Conservation (phyloP, 225 moss, liverwort and hornwort genomes). For the Sphagnum tenellum region DNA sequence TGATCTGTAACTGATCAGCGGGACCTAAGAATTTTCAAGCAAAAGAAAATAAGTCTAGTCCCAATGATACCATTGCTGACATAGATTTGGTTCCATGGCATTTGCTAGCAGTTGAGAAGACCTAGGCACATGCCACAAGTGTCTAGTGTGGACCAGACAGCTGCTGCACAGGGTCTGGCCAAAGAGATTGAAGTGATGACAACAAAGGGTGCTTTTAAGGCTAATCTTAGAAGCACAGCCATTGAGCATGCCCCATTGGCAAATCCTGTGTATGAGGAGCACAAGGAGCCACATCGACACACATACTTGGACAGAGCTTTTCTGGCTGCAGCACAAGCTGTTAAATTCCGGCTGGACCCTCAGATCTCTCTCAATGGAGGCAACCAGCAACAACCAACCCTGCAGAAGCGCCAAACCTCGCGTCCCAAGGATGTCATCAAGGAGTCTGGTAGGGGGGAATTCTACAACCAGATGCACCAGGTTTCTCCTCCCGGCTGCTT, state of each 20-base stretch:
- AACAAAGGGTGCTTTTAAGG: slow-evolving; percentile 11
- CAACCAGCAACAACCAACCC: slow-evolving; percentile 4
- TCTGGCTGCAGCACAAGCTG: slow-evolving; percentile 34
- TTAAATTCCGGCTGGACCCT: slow-evolving; percentile 29
- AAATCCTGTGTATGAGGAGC: slow-evolving; percentile 4
- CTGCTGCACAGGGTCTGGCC: slow-evolving; percentile 24
- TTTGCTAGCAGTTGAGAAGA: too few relatives aligned
- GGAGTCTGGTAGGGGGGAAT: slow-evolving; percentile 18
- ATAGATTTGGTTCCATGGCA: too few relatives aligned
- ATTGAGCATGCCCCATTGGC: slow-evolving; percentile 10
- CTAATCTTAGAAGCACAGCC: slow-evolving; percentile 9
- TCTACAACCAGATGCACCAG: slow-evolving; percentile 42
- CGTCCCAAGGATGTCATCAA: slow-evolving; percentile 6
- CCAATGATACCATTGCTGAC: too few relatives aligned
- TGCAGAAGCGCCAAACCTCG: slow-evolving; percentile 12
- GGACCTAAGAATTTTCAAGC: too few relatives aligned
- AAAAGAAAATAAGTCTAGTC: too few relatives aligned
- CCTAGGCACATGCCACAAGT: too few relatives aligned
- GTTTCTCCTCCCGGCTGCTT: slow-evolving; percentile 6
- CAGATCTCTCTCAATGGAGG: slow-evolving; percentile 5
- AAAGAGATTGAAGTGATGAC: slow-evolving; percentile 32
- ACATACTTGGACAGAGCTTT: slow-evolving; percentile 26
- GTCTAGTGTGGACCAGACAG: slow-evolving; percentile 11
- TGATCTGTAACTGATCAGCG: too few relatives aligned
- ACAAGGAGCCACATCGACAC: slow-evolving; percentile 18